Evolutionary conservation across 2,329 filamentous ascomycete genomes (phyloP), one percentile per base, ranked within the genome.

Genomic region (Orbilia brochopaga): DNA sequence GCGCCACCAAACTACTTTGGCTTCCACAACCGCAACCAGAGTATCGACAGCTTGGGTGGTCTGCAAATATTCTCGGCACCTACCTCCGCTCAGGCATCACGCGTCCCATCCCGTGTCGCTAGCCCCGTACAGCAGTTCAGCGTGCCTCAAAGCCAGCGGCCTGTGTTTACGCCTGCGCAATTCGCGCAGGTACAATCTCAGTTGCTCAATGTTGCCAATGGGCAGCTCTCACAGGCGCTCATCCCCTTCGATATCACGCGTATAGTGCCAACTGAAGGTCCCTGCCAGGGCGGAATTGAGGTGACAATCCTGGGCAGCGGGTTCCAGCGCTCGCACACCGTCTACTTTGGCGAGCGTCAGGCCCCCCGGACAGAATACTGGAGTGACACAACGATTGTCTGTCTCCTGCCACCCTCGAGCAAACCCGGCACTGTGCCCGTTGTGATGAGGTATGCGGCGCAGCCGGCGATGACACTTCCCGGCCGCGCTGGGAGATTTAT

Each of bases 221-320:
- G 66, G 15, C 66, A 70, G n/a, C 59, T 70, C 19, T 64, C 66
- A 1, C 66, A 70, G 24, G 54, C 66, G 1, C 60, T 73, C 19
- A 52, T 73, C n/a, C 69, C 69, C 1, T 73, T 73, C 21, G 69
- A 73, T 53, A 73, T 73, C 35, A 73, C 63, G 11, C 74, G 75
- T 57, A 84, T 96, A 73, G 90, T 94, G 37, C 92, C 92, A 0
- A 85, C 85, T 30, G 90, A 95, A 79, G 92, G 92, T 0, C 90
- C 92, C 5, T 90, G 88, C 67, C 86, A 86, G 37, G 92, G 92
- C 69, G 92, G 92, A 46, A 92, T 91, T 58, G 92, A 97, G 78
- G 91, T 96, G 1, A 93, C 90, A 0, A 85, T 94, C 63, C 82
- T 96, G 7, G 92, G 92, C 17, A 90, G 87, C 74, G 87, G 88